These are phyloP conservation scores for Aspergillus chevalieri DNA, from an alignment of 2,329 filamentous ascomycete genomes.

Conservation along the genomic window DNA sequence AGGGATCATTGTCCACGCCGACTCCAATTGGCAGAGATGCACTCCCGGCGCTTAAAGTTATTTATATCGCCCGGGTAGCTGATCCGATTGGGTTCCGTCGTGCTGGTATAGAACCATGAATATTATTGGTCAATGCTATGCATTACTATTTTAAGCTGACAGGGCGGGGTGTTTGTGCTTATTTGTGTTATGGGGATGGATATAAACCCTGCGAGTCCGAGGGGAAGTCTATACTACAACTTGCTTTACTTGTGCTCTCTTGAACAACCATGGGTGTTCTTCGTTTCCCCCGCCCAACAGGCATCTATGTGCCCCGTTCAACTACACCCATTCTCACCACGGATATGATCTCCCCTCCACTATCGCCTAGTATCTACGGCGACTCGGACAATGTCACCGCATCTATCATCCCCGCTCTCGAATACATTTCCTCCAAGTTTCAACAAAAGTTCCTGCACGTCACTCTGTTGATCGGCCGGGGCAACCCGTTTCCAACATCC, in stretches of 20 bases:
- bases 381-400: conserved; percentile 32
- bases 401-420: conserved; percentile 33
- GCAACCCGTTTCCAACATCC: conserved; percentile 34
- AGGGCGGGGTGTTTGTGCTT: too few relatives aligned
- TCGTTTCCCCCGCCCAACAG: conserved; percentile 28
- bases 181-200: neutral
- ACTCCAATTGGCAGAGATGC: neutral
- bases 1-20: too few relatives aligned
- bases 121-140: conserved; percentile 1
- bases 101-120: neutral
- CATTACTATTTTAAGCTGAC: conserved; percentile 3
- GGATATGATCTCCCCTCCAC: conserved; percentile 38
- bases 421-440: conserved; percentile 38
- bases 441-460: conserved; percentile 35
- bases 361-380: conserved; percentile 33
- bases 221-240: neutral
- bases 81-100: conserved; percentile 9
- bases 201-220: neutral
- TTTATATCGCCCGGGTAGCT: neutral
- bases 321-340: conserved; percentile 30
- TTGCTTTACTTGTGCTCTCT: neutral
- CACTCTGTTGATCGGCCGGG: conserved; percentile 36
- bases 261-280: conserved; percentile 28
- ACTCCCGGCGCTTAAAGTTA: conserved; percentile 12
- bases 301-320: conserved; percentile 30